Base-by-base conservation (phyloP, 2,329 filamentous ascomycete genomes). In the Thermoascus crustaceus region DNA sequence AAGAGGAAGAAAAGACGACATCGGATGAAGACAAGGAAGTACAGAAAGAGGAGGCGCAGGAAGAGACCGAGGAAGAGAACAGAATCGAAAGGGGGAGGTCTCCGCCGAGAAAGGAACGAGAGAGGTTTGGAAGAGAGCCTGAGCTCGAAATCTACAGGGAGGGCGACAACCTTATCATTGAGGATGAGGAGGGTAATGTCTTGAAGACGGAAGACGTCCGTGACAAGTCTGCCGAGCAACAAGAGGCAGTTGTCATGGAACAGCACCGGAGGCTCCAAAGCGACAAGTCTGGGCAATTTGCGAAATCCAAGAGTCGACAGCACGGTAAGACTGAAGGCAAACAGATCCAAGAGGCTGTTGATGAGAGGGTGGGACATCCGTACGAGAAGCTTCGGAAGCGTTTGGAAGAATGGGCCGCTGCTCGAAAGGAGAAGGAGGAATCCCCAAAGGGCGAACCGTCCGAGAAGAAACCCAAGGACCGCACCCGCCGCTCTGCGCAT, bases 151-250 rank as follows among this genome's bases (percentile, higher is more conserved):
- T 88, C 0, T 95, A 82, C 47, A 76, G 88, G 44, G 87, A 95
- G 61, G 87, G 88, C 1, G 58, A 80, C 35, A 62, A 93, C 14
- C 73, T 91, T 24, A 66, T 95, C 5, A 77, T 93, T 37, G 89
- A 96, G 59, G 83, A 94, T 48, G 70, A 80, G 43, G 82, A 94
- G 38, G 89, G 89, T 5, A 88, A 95, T 36, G 88, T 95, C 2
- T 57, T 95, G 4, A 76, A 76, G 11, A 75, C 85, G 0, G 71
- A 80, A 44, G 60, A 74, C 26, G 70, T 57, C 7, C 54, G 46
- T 10, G 47, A 64, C 21, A 53, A 67, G 42, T 61, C 58, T 30
- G 70, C 74, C 4, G 72, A 74, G n/a, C 73, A 85, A 45, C 61
- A 78, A 30, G 63, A 74, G 32, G 75, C 76, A 49, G 71, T 76